phyloP scores from a whole-genome alignment of 169 alveolate genomes.

The Eimeria sp. region DNA sequence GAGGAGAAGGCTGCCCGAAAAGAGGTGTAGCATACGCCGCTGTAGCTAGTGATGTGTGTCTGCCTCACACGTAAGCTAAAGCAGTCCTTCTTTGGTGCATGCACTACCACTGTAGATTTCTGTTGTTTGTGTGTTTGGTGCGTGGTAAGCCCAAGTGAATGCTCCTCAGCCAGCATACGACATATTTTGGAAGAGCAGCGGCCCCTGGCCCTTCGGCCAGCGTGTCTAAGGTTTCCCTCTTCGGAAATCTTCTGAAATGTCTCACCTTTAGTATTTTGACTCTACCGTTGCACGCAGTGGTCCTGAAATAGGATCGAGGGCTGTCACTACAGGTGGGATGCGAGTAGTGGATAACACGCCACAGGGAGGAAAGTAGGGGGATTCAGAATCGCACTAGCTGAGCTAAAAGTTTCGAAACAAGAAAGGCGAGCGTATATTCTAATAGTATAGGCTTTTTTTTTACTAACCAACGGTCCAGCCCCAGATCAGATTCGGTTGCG shows the following conservation, averaged over 20 bases:
- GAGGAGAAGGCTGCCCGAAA: too few species aligned
- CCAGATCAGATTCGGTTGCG: conserved; percentile 58
- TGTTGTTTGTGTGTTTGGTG: too few species aligned
- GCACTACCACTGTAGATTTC: too few species aligned
- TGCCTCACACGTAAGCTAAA: too few species aligned
- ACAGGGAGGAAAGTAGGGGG: background rate
- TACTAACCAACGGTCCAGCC: conserved; percentile 29
- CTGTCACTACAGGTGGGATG: background rate
- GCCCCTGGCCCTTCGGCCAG: too few species aligned
- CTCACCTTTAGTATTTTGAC: background rate
- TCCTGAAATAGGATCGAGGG: background rate
- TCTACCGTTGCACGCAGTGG: background rate
- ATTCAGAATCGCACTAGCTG: background rate
- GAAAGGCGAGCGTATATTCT: background rate
- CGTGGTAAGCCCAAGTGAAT: too few species aligned
- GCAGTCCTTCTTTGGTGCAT: too few species aligned
- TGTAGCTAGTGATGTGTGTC: too few species aligned
- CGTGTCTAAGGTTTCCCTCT: too few species aligned
- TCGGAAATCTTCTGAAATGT: background rate
- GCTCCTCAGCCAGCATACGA: too few species aligned
- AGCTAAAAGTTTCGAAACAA: background rate
- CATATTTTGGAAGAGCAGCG: too few species aligned
- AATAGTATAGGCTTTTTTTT: background rate
- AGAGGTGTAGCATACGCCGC: too few species aligned
- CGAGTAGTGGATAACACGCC: background rate